Base-by-base conservation (phyloP, 441 rosid genomes). In the Erodium moschatum region DNA sequence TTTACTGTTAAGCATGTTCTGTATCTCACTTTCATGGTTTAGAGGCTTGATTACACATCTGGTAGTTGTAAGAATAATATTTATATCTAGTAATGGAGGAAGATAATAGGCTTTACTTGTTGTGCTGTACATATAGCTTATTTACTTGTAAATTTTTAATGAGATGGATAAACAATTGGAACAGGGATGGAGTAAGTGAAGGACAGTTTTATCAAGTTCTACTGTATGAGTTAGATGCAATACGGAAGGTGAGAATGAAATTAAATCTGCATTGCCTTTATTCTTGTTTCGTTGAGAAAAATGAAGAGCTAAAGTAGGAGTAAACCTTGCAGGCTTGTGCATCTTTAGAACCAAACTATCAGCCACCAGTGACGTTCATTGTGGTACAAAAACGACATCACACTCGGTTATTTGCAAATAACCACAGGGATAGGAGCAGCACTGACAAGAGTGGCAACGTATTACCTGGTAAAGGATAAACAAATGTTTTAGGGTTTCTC, bases 141-240 rank as follows among this genome's bases (percentile, higher is more conserved):
- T 54, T 4, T 54, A 54, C 21, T 16, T 52, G 5, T 35, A 48
- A 12, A 1, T 7, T 15, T 54, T 5, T 4, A 16, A 15, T 54
- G 61, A 15, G 16, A 54, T 62, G 38, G 16, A 7, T 27, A 33
- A 64, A 42, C 63, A 13, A 50, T 42, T 72, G 12, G n/a, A 9
- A 11, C 84, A 93, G 98, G 81, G 98, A 93, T 77, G 97, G 98
- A 52, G 98, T 93, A 52, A 91, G 97, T 46, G 98, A 93, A 86
- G 98, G 98, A 19, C 97, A 93, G 44, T 93, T 93, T 77, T 91
- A 93, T 87, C 98, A 93, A 85, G 92, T 89, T 78, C 79, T 93
- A 74, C 89, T 93, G 54, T 91, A 91, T 60, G 98, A 93, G 75
- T 77, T 93, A 65, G 97, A 93, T 79, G 98, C 98, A 19, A 93